phyloP scores from a whole-genome alignment of 2,329 filamentous ascomycete species.

The Talaromyces sp. region DNA sequence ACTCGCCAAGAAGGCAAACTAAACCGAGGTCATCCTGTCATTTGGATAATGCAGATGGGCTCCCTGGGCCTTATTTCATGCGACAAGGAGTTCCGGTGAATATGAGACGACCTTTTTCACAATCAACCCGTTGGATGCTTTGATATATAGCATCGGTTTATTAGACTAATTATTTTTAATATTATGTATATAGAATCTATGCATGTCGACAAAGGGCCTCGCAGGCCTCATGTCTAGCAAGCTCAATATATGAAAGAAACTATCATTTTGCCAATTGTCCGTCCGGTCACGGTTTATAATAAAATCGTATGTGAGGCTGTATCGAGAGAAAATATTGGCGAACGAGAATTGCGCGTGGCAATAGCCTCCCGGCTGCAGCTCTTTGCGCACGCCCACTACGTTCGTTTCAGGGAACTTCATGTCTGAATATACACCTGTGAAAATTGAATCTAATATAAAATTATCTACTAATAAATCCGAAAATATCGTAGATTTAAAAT shows the following conservation, averaged over 20 bases:
- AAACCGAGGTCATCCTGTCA: background rate
- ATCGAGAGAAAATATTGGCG: no score
- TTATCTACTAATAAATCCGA: no score
- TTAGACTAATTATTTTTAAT: background rate
- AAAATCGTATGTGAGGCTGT: no score
- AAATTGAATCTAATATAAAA: no score
- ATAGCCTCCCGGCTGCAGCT: no score
- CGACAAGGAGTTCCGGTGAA: background rate
- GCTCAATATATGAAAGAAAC: background rate
- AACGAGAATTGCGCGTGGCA: no score
- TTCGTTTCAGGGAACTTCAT: no score
- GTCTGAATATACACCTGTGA: no score
- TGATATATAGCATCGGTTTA: background rate
- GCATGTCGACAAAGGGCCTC: background rate
- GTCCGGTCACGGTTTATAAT: background rate
- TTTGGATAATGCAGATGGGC: background rate
- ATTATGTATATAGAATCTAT: background rate
- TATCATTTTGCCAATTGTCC: background rate
- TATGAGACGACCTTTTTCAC: background rate
- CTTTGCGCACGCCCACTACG: no score
- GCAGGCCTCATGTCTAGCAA: background rate
- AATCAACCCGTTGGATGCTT: background rate
- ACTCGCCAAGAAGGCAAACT: slow-evolving; percentile 12
- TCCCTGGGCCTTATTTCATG: background rate
- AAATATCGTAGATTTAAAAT: no score